These are phyloP conservation scores for Kurtzmaniella quercitrusa DNA, from an alignment of 1,139 yeast genomes.

Conservation along the genomic window DNA sequence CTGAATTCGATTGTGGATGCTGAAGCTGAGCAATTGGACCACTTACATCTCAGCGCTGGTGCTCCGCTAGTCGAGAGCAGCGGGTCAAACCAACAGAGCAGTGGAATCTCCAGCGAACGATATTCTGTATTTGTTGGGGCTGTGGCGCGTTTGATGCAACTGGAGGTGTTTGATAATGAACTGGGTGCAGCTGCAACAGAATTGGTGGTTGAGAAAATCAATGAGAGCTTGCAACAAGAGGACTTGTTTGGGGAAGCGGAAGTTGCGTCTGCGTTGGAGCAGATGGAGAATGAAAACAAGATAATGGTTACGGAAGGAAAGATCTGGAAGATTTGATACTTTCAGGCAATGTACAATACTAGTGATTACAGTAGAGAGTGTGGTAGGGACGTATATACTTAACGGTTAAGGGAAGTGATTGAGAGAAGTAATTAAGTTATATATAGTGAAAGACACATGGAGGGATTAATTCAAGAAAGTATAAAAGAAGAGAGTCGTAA, in stretches of 20 bases:
- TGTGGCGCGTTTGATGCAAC: constrained; percentile 44
- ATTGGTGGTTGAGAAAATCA: constrained; percentile 40
- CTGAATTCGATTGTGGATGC: constrained; percentile 15
- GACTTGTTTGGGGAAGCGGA: constrained; percentile 54
- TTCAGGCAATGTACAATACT: not conserved
- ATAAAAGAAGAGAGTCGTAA: too few relatives aligned
- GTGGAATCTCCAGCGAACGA: constrained; percentile 46
- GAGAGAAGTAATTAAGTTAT: too few relatives aligned
- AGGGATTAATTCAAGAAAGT: too few relatives aligned
- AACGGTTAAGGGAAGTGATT: too few relatives aligned
- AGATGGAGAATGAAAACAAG: constrained; percentile 53
- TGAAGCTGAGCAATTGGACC: constrained; percentile 22
- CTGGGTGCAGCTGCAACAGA: constrained; percentile 42
- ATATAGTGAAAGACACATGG: too few relatives aligned
- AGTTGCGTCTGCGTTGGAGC: constrained; percentile 47
- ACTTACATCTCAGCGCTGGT: constrained; percentile 15
- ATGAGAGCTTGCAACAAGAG: constrained; percentile 55
- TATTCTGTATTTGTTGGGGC: constrained; percentile 38
- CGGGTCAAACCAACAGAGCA: constrained; percentile 14
- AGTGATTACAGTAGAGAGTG: too few relatives aligned
- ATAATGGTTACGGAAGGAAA: constrained; percentile 60
- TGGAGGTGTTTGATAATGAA: constrained; percentile 44
- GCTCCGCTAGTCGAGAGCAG: constrained; percentile 25
- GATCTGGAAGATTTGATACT: constrained; percentile 50
- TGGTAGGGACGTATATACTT: too few relatives aligned